Evolutionary conservation across 768 basidiomycete genomes (phyloP).

Genomic region (Fistulinella prunicolor): DNA sequence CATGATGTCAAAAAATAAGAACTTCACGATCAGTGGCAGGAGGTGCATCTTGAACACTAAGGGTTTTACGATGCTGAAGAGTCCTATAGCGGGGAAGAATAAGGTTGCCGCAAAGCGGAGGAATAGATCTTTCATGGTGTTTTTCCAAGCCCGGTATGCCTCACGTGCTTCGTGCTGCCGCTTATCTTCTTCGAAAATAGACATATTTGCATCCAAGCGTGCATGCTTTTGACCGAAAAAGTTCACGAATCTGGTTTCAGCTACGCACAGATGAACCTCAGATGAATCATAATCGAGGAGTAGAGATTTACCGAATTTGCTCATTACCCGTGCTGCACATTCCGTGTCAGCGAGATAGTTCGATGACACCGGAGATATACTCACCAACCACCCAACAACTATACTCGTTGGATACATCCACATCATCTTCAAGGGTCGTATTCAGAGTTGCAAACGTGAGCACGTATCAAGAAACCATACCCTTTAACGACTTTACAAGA

Average conservation of each 20-base stretch:
- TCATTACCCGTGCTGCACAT: neutral
- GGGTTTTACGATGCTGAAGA: too few species aligned
- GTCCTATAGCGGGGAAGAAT: too few species aligned
- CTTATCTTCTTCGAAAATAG: conserved; percentile 12
- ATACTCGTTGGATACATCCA: neutral
- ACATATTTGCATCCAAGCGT: conserved; percentile 30
- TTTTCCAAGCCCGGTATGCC: too few species aligned
- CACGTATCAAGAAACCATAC: neutral
- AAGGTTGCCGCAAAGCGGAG: too few species aligned
- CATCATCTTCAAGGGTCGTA: neutral
- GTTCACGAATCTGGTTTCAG: conserved; percentile 32
- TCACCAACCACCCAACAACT: neutral
- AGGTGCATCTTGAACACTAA: too few species aligned
- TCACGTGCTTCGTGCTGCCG: neutral
- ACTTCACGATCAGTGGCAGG: too few species aligned
- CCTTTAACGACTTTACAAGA: conserved; percentile 18
- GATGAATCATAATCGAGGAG: neutral
- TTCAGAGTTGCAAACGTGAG: neutral
- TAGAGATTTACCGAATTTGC: neutral
- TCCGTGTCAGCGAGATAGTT: neutral
- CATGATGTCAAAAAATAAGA: too few species aligned
- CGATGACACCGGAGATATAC: neutral
- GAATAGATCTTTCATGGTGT: too few species aligned
- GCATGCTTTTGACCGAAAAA: conserved; percentile 38
- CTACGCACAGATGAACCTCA: neutral